Base-by-base conservation (phyloP, 495 filamentous ascomycete species). In the Podospora australis region DNA sequence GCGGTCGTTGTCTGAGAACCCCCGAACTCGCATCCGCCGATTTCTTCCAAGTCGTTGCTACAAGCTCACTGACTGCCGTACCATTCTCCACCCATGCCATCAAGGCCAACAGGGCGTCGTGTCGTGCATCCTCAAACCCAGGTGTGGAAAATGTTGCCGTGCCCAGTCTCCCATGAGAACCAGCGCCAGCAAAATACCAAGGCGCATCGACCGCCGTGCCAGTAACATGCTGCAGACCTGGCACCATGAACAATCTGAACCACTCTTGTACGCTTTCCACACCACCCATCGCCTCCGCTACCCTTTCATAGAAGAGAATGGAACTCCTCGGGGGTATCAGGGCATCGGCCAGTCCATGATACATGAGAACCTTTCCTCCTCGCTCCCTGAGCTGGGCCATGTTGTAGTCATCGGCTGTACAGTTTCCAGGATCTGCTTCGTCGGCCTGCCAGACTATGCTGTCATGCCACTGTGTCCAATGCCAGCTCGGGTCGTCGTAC, bases 291-390 rank as follows among this genome's bases (percentile, higher is more conserved):
- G 60, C 60, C 5, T 52, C 46, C 8, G 68, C 52, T 1, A 75
- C 70, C n/a, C 62, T 55, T 29, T 71, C 57, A 51, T 75, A 77
- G 44, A 70, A 79, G 21, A 69, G 57, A 5, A 62, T 54, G 4
- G 70, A 68, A 6, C 65, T 68, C 20, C 63, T 60, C 0, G 73
- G 62, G 0, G 75, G 68, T 11, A 81, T 75, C 2, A 69, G 50
- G 0, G 62, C 68, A 56, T 84, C 81, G 8, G 70, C 64, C 2
- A 74, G 45, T 0, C 80, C 79, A 40, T 79, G 78, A 46, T 82
- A 82, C 47, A 75, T 57, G 34, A 83, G 43, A 0, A 81, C 57
- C 52, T 81, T 82, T 14, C 75, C 78, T 9, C 78, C 77, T 11
- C 65, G 59, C 0, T 58, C 47, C 11, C 68, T 58, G 60, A 80